Evolutionary conservation across 441 rosid genomes (phyloP).

Genomic region (Aleurites moluccanus): DNA sequence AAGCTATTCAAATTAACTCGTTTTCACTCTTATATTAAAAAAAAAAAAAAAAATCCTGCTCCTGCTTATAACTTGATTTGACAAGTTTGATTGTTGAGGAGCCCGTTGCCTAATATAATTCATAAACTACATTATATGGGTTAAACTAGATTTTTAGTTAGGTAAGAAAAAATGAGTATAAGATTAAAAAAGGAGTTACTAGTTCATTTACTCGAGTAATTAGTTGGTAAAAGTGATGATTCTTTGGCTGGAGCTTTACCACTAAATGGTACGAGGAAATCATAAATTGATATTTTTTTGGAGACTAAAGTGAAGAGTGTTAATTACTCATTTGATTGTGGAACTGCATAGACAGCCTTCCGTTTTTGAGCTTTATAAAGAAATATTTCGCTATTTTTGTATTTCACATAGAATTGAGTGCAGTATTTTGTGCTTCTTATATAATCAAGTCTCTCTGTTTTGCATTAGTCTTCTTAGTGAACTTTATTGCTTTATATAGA

Average conservation of each 20-base stretch:
- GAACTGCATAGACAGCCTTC: too few species aligned
- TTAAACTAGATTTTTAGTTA: not conserved
- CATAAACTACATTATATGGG: not conserved
- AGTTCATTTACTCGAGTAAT: not conserved
- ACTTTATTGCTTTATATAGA: not conserved
- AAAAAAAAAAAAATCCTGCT: not conserved
- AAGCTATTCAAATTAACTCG: not conserved
- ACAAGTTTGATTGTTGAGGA: not conserved
- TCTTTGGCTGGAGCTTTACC: too few species aligned
- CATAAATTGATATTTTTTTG: too few species aligned
- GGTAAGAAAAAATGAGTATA: not conserved
- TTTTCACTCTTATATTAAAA: too few species aligned
- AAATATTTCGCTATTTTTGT: too few species aligned
- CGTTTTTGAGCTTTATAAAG: too few species aligned
- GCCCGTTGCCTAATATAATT: not conserved
- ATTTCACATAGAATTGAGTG: too few species aligned
- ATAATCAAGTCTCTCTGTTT: not conserved
- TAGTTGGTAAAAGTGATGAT: too few species aligned
- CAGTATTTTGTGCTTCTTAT: not conserved
- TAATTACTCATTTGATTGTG: too few species aligned
- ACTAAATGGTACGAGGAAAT: too few species aligned
- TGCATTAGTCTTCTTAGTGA: not conserved
- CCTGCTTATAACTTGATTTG: not conserved
- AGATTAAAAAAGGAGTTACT: not conserved
- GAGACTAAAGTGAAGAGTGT: too few species aligned